Evolutionary conservation across 306 rosid species (phyloP).

Genomic region (Vachellia collinsii): DNA sequence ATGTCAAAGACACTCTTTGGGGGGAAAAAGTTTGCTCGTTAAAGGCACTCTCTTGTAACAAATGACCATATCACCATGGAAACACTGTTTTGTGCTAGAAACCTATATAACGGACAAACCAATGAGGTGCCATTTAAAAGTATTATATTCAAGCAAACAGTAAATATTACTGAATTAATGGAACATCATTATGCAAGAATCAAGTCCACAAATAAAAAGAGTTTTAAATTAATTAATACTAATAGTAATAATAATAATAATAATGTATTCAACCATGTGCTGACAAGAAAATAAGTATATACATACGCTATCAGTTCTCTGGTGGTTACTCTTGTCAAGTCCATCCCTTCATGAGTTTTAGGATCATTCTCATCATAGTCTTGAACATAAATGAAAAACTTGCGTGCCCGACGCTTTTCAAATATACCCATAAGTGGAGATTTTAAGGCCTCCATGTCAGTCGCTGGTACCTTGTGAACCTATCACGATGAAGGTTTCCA

Average conservation of each 20-base stretch:
- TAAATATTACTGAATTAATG: conserved; percentile 19
- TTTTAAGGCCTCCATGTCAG: conserved; percentile 88
- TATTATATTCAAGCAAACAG: conserved; percentile 9
- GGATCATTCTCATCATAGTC: conserved; percentile 79
- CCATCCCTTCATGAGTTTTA: conserved; percentile 88
- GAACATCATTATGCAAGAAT: conserved; percentile 14
- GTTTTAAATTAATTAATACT: conserved; percentile 1
- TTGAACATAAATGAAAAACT: conserved; percentile 87
- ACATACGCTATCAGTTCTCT: conserved; percentile 84
- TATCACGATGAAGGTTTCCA: conserved; percentile 39
- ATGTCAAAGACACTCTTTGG: background rate
- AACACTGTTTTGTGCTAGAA: background rate
- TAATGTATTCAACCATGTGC: background rate
- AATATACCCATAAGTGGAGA: conserved; percentile 98
- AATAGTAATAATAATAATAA: background rate
- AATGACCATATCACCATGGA: background rate
- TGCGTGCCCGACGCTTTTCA: conserved; percentile 96
- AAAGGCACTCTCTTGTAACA: background rate
- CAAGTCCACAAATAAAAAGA: background rate
- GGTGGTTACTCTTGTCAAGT: conserved; percentile 84
- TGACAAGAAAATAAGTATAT: conserved; percentile 23
- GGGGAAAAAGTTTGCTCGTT: background rate
- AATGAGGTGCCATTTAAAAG: background rate
- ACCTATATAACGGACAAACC: background rate
- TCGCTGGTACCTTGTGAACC: conserved; percentile 95